These are phyloP conservation scores for Tuber calosporum DNA, from an alignment of 495 filamentous ascomycete genomes.

Conservation along the genomic window DNA sequence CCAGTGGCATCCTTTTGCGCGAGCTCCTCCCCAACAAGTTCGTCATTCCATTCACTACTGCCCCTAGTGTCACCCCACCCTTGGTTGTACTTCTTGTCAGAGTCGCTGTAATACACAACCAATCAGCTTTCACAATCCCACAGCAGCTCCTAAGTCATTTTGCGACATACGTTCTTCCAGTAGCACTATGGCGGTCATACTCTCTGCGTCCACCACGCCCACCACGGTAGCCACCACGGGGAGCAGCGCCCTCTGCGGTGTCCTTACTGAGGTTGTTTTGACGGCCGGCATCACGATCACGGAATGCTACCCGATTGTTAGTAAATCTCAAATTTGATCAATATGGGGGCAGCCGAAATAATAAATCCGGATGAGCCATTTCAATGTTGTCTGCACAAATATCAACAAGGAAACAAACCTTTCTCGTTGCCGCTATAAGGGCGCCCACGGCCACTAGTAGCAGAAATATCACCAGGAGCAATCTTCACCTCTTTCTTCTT, in stretches of 20 bases:
- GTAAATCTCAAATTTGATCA: conserved; percentile 2
- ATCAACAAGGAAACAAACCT: conserved; percentile 53
- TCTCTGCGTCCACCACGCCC: conserved; percentile 49
- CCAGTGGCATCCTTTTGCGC: conserved; percentile 73
- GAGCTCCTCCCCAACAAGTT: conserved; percentile 77
- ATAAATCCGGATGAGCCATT: conserved; percentile 26
- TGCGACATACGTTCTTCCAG: conserved; percentile 57
- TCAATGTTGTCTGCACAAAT: not conserved
- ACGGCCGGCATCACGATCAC: conserved; percentile 77
- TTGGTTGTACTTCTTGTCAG: conserved; percentile 84
- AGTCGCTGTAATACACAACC: conserved; percentile 52
- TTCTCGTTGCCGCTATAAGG: conserved; percentile 64
- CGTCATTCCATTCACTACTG: conserved; percentile 73
- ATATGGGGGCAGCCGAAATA: conserved; percentile 6
- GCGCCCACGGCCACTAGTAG: conserved; percentile 49
- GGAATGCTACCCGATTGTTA: conserved; percentile 59
- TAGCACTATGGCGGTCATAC: conserved; percentile 77
- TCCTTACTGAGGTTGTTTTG: conserved; percentile 75
- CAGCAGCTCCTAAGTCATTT: conserved; percentile 13
- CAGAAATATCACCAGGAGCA: conserved; percentile 42
- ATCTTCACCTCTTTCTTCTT: conserved; percentile 86
- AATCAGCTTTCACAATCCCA: conserved; percentile 20
- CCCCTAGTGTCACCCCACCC: conserved; percentile 83
- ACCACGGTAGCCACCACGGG: conserved; percentile 51
- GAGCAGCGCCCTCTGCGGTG: conserved; percentile 53